These are phyloP conservation scores for Tricladium varicosporioides DNA, from an alignment of 2,329 filamentous ascomycete species.

Conservation along the genomic window DNA sequence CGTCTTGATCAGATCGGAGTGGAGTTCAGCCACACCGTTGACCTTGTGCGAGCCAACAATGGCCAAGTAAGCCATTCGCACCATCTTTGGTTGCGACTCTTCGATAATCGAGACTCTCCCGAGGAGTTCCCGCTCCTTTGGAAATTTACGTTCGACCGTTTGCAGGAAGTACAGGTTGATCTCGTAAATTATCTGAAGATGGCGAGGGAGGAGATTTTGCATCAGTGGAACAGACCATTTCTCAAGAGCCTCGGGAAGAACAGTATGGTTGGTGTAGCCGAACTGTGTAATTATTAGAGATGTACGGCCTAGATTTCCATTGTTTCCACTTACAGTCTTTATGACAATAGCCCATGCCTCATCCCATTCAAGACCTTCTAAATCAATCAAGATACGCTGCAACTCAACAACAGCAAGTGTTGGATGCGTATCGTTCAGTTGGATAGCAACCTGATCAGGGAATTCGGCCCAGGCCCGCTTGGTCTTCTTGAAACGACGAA, in stretches of 20 bases:
- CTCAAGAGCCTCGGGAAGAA: constrained; percentile 93
- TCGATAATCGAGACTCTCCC: constrained; percentile 93
- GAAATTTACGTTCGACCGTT: constrained; percentile 84
- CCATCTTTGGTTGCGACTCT: constrained; percentile 95
- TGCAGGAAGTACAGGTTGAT: constrained; percentile 96
- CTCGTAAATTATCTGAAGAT: constrained; percentile 96
- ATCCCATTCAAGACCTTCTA: constrained; percentile 91
- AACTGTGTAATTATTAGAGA: constrained; percentile 46
- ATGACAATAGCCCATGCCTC: constrained; percentile 82
- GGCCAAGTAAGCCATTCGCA: constrained; percentile 93
- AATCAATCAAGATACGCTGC: constrained; percentile 85
- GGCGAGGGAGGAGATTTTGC: constrained; percentile 88
- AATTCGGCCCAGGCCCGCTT: constrained; percentile 90
- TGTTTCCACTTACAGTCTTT: constrained; percentile 51
- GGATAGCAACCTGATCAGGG: constrained; percentile 91
- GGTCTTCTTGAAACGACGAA: constrained; percentile 96
- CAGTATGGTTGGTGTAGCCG: constrained; percentile 98
- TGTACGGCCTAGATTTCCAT: too few species aligned
- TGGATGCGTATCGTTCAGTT: constrained; percentile 97
- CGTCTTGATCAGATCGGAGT: constrained; percentile 96
- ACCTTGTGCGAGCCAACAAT: constrained; percentile 99
- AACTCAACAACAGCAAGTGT: constrained; percentile 95
- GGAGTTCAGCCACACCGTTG: constrained; percentile 95
- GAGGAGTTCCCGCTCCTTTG: constrained; percentile 83
- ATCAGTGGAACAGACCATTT: constrained; percentile 96